A percentile compares a stretch with the other conserved stretches of the same genome.
Evolutionary conservation across 371 early-diverging fungal genomes (phyloP).

Genomic region (Quaeritorhiza haematococci): DNA sequence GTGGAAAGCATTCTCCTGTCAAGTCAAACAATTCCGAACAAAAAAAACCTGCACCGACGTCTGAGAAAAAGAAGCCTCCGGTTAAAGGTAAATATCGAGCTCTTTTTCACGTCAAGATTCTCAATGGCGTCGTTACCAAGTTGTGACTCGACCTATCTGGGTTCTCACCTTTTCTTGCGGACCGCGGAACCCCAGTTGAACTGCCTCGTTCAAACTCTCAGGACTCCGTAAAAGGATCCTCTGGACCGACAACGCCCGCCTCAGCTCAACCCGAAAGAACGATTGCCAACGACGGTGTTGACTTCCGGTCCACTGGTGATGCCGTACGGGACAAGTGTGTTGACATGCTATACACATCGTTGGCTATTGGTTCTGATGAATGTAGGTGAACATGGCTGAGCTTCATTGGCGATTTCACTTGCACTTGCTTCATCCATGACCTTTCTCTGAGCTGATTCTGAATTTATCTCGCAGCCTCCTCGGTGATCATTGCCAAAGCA

Average conservation of each 20-base stretch:
- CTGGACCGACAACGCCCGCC: slow-evolving; percentile 27
- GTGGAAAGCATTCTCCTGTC: no score
- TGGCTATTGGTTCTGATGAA: slow-evolving; percentile 65
- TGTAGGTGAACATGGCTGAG: no score
- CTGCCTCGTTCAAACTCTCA: slow-evolving; percentile 26
- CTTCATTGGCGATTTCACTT: slow-evolving; percentile 6
- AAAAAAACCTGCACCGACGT: no score
- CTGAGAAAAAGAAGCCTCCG: slow-evolving; percentile 13
- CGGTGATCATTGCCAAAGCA: no score
- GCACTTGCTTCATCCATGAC: no score
- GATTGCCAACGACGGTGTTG: slow-evolving; percentile 58
- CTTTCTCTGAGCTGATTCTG: no score
- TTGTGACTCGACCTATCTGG: neutral
- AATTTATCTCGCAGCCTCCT: no score
- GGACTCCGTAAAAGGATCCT: slow-evolving; percentile 18
- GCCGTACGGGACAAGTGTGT: slow-evolving; percentile 74
- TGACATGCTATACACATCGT: slow-evolving; percentile 77
- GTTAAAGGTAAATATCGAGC: slow-evolving; percentile 6
- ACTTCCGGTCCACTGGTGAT: slow-evolving; percentile 57
- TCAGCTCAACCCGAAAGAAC: slow-evolving; percentile 44
- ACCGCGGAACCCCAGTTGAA: slow-evolving; percentile 8
- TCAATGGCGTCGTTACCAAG: neutral
- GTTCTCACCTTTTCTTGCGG: slow-evolving; percentile 2
- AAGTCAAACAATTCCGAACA: no score
- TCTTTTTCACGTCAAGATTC: slow-evolving; percentile 13